Evolutionary conservation across 202 grass and related monocot species (phyloP), one percentile per base, ranked within the genome.

Genomic region (Zoysia matrella): DNA sequence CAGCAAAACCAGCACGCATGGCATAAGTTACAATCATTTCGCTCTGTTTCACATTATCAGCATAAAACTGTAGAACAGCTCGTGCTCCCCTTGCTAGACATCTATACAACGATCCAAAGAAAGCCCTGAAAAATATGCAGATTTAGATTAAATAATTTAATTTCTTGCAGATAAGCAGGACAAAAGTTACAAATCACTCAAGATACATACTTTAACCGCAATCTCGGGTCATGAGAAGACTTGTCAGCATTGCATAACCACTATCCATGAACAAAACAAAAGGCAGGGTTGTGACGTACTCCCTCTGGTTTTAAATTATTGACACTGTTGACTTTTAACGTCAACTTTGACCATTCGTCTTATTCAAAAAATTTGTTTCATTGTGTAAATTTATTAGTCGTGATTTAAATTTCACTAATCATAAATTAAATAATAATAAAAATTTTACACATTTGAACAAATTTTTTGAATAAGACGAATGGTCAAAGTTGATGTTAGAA

Each of bases 61-160:
- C 95, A 72, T 98, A 98, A 71, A 98, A 82, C 48, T 98, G 95
- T 65, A 98, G 86, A 61, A 98, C 92, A 36, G 92, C 95, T 84
- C 92, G 88, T 78, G 95, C 95, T 30, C 95, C 95, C 82, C 95
- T 98, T 47, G 92, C 89, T 78, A 98, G 49, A 87, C 92, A 98
- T 95, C 82, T 93, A 95, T 98, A 98, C 61, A 98, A 82, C 8
- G 95, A 93, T 69, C 90, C 95, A 90, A 98, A 98, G 87, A 98
- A 98, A 80, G 92, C 92, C 90, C 95, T 98, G 84, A 50, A 89
- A 89, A 89, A 67, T 60, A 43, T 40, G n/a, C 57, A 73, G 80
- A 9, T 66, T 6, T 64, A 79, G 60, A 16, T 74, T 82, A 65
- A 30, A 62, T 55, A 60, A 18, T 7, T 36, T 5, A 76, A 76